Evolutionary conservation across 176 grass and related monocot genomes (phyloP).

Genomic region (Saccharum spontaneum): DNA sequence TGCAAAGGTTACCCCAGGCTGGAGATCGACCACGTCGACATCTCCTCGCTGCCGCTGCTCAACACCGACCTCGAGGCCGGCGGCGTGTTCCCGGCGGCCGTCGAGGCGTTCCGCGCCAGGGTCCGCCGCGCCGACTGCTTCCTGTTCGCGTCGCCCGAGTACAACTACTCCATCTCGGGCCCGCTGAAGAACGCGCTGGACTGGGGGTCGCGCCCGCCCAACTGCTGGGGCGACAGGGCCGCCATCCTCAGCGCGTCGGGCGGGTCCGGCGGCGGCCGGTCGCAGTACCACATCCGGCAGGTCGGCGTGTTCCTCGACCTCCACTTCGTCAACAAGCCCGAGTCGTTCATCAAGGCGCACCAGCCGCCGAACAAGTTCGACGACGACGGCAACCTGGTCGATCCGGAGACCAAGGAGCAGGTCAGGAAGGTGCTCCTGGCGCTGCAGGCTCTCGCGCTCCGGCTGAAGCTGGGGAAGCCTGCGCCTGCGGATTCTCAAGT

Average conservation of each 20-base stretch:
- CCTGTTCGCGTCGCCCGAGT: slow-evolving; percentile 80
- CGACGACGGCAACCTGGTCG: slow-evolving; percentile 54
- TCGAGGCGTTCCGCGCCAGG: slow-evolving; percentile 63
- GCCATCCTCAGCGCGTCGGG: slow-evolving; percentile 66
- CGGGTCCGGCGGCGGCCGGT: slow-evolving; percentile 52
- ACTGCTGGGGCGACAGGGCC: slow-evolving; percentile 67
- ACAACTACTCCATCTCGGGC: slow-evolving; percentile 85
- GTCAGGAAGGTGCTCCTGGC: slow-evolving; percentile 59
- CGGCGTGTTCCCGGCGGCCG: slow-evolving; percentile 55
- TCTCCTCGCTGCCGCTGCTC: slow-evolving; percentile 70
- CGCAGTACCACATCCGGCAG: slow-evolving; percentile 76
- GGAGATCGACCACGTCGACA: slow-evolving; percentile 62
- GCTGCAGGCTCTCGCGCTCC: slow-evolving; percentile 53
- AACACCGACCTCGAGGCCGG: slow-evolving; percentile 81
- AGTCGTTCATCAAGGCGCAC: slow-evolving; percentile 58
- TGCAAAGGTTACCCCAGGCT: neutral
- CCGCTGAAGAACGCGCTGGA: slow-evolving; percentile 88
- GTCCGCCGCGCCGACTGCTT: slow-evolving; percentile 59
- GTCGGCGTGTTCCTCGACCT: slow-evolving; percentile 74
- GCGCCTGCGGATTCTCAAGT: neutral
- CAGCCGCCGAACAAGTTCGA: slow-evolving; percentile 55
- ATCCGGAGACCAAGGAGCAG: slow-evolving; percentile 47
- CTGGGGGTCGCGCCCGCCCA: slow-evolving; percentile 68
- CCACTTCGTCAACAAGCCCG: slow-evolving; percentile 95
- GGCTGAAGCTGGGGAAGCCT: slow-evolving; percentile 36